Base-by-base conservation (phyloP, 1,284 basidiomycete genomes). In the Porogramme epimiltina region DNA sequence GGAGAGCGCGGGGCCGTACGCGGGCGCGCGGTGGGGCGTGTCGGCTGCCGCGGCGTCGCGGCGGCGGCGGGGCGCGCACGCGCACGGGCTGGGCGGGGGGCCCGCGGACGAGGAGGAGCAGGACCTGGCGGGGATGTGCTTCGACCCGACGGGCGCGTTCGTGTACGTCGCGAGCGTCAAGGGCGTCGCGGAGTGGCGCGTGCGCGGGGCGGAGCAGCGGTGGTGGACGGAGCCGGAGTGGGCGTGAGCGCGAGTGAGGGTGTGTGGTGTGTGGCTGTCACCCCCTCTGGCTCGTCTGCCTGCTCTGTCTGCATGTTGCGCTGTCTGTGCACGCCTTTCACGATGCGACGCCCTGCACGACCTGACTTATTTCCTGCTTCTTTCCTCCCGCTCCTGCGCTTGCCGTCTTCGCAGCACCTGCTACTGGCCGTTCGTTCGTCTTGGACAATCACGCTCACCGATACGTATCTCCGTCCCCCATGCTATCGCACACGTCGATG, bases 41-140 rank as follows among this genome's bases (percentile, higher is more conserved):
- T n/a, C n/a, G n/a, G n/a, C n/a, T n/a, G 49, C 44, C 2, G 19
- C 51, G 24, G 34, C 45, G 18, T 18, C 44, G 20, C 43, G 31
- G 19, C 26, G 22, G 47, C 61, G 42, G 44, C 59, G 22, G 53
- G 62, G 45, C 54, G 49, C 56, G 64, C 18, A 73, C 73, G 47
- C 69, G 65, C 5, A 66, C 68, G 26, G 56, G 47, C 5, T 22
- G 43, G 25, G 11, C 42, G 19, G 37, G 45, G 34, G 45, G n/a
- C 67, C 66, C 55, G 57, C 58, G 43, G 53, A 20, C 24, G 65
- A 67, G 22, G 54, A 60, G 15, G 82, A 86, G 60, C 64, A 83
- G 43, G 85, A 91, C 63, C 70, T 91, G 42, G 86, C 86, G 0
- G 89, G 89, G 9, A 73, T 81, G 43, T 88, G 87, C 60, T 91